These are phyloP conservation scores for Lathyrus sativus DNA, from an alignment of 306 rosid species.

Conservation along the genomic window DNA sequence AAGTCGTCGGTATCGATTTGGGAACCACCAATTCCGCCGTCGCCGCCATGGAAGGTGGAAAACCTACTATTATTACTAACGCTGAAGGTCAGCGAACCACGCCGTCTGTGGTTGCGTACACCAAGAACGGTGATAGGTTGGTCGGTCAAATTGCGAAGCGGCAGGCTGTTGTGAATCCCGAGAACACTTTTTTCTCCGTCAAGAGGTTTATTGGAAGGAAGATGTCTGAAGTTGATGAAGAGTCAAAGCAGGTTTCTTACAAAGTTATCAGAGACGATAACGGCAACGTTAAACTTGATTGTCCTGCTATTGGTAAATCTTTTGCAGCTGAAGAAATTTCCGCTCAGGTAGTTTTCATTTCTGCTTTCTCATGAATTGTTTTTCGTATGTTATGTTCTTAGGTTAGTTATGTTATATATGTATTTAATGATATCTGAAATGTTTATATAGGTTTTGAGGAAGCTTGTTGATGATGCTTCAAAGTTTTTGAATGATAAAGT, in stretches of 20 bases:
- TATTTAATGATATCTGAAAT: neutral
- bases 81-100: conserved; percentile 92
- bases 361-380: no score
- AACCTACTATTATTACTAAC: conserved; percentile 81
- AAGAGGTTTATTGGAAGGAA: conserved; percentile 91
- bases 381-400: neutral
- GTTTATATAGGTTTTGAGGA: conserved; percentile 65
- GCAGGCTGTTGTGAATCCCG: conserved; percentile 88
- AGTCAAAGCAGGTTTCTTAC: conserved; percentile 88
- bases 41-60: conserved; percentile 88
- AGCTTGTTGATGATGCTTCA: conserved; percentile 98
- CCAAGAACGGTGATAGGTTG: conserved; percentile 79
- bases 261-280: conserved; percentile 74
- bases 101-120: conserved; percentile 92
- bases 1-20: conserved; percentile 79
- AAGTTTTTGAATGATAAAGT: conserved; percentile 95
- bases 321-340: conserved; percentile 92
- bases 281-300: conserved; percentile 84
- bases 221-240: conserved; percentile 92
- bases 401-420: no score
- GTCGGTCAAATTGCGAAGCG: conserved; percentile 93
- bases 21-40: conserved; percentile 87
- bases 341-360: conserved; percentile 62
- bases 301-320: conserved; percentile 79
- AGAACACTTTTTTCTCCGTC: conserved; percentile 84